Evolutionary conservation across 129 eudicot species (phyloP).

Genomic region (Chrysanthemum lavandulifolium): DNA sequence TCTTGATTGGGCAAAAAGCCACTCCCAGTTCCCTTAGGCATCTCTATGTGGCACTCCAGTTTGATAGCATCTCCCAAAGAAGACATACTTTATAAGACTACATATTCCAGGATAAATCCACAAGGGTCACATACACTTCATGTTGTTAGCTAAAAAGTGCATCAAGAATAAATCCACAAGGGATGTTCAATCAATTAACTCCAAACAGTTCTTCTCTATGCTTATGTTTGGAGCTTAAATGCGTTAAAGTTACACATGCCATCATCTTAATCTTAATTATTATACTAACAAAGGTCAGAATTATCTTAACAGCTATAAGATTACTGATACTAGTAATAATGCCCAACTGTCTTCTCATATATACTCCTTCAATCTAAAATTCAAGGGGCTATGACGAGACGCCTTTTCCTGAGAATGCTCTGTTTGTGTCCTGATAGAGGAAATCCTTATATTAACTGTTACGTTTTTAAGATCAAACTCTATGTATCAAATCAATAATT

Average conservation of each 20-base stretch:
- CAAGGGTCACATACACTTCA: not conserved
- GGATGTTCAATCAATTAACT: slow-evolving; percentile 11
- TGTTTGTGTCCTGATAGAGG: slow-evolving; percentile 44
- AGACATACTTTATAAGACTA: no score
- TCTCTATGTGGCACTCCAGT: no score
- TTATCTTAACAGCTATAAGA: not conserved
- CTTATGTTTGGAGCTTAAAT: slow-evolving; percentile 25
- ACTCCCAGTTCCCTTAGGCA: no score
- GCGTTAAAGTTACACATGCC: slow-evolving; percentile 18
- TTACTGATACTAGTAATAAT: slow-evolving; percentile 5
- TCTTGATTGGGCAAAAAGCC: not conserved
- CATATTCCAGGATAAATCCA: not conserved
- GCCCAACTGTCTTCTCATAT: slow-evolving; percentile 20
- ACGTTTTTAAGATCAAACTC: not conserved
- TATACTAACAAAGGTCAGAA: slow-evolving; percentile 30
- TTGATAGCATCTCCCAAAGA: no score
- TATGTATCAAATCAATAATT: not conserved
- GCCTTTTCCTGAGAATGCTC: slow-evolving; percentile 52
- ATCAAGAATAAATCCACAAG: slow-evolving; percentile 19
- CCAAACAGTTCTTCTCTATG: slow-evolving; percentile 25
- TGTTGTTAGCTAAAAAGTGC: slow-evolving; percentile 10
- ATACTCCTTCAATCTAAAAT: slow-evolving; percentile 26
- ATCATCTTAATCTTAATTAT: slow-evolving; percentile 27
- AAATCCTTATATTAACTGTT: slow-evolving; percentile 6
- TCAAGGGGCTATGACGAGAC: slow-evolving; percentile 46